A percentile compares a stretch with the other conserved stretches of the same genome.
These are phyloP conservation scores for Senna siamea DNA, from an alignment of 306 rosid species.

Conservation along the genomic window DNA sequence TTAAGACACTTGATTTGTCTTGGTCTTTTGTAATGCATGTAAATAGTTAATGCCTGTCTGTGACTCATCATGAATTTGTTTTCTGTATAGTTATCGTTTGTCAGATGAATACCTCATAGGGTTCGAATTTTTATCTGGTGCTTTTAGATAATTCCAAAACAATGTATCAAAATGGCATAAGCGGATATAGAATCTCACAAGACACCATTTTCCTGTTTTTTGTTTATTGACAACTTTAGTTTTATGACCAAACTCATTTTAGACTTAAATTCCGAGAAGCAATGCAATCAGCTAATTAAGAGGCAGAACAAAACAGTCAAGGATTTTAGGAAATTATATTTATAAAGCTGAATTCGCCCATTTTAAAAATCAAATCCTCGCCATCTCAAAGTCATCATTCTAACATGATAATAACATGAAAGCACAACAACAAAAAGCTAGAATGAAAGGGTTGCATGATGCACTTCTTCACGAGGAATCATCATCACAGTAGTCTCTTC, in stretches of 20 bases:
- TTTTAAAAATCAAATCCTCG: slow-evolving; percentile 49
- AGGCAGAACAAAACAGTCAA: slow-evolving; percentile 34
- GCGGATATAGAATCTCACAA: too few relatives aligned
- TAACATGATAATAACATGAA: slow-evolving; percentile 55
- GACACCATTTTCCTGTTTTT: too few relatives aligned
- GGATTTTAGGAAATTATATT: slow-evolving; percentile 32
- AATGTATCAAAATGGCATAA: too few relatives aligned
- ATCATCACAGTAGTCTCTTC: slow-evolving; percentile 40
- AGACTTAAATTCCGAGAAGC: not conserved
- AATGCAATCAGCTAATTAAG: slow-evolving; percentile 7
- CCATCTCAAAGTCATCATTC: slow-evolving; percentile 57
- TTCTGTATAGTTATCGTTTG: too few relatives aligned
- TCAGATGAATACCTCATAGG: too few relatives aligned
- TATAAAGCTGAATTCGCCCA: slow-evolving; percentile 34
- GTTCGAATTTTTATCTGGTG: too few relatives aligned
- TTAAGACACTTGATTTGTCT: not conserved
- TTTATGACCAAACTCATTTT: too few relatives aligned
- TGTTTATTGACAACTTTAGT: too few relatives aligned
- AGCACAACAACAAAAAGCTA: slow-evolving; percentile 48
- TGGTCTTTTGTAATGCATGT: not conserved
- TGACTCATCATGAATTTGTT: too few relatives aligned
- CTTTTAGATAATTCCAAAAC: too few relatives aligned
- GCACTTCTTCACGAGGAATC: slow-evolving; percentile 43
- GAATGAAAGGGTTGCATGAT: slow-evolving; percentile 46
- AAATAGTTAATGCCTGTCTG: not conserved